Percentiles rank a stretch among this genome's conserved stretches.
Conservation (phyloP, 257 asterid genomes). For the Avicennia marina region DNA sequence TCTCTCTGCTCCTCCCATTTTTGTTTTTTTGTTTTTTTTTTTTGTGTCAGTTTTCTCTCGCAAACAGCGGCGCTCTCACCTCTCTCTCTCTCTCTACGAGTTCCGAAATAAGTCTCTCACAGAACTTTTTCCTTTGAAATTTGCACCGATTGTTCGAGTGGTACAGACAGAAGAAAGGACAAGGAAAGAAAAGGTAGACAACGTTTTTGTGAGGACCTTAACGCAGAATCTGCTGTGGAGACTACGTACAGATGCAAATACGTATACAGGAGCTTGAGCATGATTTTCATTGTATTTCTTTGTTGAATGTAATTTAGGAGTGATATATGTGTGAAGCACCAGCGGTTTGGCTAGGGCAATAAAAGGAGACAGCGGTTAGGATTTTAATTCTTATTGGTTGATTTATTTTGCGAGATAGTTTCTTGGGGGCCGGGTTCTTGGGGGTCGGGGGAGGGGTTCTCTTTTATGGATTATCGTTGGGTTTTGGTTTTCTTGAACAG, state of each 20-base stretch:
- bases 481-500: slow-evolving; percentile 10
- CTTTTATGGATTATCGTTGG: slow-evolving; percentile 14
- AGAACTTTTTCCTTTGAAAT: background rate
- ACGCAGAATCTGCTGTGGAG: background rate
- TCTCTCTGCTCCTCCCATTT: slow-evolving; percentile 2
- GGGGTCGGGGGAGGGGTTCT: background rate
- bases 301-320: background rate
- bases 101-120: background rate
- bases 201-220: too few species aligned
- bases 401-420: background rate
- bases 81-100: background rate
- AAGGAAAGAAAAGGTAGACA: too few species aligned
- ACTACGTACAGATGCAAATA: background rate
- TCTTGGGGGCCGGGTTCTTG: too few species aligned
- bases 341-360: background rate
- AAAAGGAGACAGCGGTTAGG: too few species aligned
- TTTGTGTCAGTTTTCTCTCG: background rate
- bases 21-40: too few species aligned
- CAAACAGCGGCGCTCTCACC: background rate
- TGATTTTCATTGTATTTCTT: too few species aligned
- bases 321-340: background rate
- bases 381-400: slow-evolving; percentile 8
- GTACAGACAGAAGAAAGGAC: background rate
- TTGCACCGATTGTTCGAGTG: background rate
- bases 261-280: background rate